Evolutionary conservation across 1,284 basidiomycete genomes (phyloP).

Genomic region (Butyriboletus appendiculatus): DNA sequence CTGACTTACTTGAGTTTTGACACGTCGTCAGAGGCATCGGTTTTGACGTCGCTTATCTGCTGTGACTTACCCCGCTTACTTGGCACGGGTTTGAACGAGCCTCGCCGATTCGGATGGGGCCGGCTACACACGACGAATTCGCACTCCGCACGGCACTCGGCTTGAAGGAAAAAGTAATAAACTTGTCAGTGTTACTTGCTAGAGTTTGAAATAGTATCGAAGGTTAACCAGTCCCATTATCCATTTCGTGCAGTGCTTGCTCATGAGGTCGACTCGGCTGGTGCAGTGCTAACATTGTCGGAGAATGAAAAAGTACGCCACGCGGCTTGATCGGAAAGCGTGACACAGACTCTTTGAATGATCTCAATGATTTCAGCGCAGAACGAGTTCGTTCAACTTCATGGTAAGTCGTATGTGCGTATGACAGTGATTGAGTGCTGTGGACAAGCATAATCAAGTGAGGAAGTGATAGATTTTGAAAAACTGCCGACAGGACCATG

Average conservation of each 20-base stretch:
- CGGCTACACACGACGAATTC: background rate
- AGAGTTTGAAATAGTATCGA: background rate
- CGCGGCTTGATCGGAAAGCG: background rate
- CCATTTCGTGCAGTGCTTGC: background rate
- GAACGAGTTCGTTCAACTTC: background rate
- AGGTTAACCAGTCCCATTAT: background rate
- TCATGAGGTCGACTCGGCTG: background rate
- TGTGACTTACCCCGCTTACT: background rate
- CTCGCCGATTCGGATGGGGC: background rate
- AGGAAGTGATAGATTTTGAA: background rate
- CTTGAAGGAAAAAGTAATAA: background rate
- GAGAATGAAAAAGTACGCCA: background rate
- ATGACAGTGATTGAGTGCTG: background rate
- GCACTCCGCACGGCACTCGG: background rate
- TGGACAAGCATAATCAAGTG: background rate
- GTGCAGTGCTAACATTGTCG: background rate
- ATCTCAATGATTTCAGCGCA: background rate
- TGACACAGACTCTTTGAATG: background rate
- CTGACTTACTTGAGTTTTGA: background rate
- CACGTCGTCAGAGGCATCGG: background rate
- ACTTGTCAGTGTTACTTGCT: background rate
- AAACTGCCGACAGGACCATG: background rate
- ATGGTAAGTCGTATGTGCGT: background rate
- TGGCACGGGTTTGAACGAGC: background rate
- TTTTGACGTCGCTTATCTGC: constrained; percentile 1